Conservation (phyloP, 148 eudicot genomes). For the Rhododendron williamsianum region DNA sequence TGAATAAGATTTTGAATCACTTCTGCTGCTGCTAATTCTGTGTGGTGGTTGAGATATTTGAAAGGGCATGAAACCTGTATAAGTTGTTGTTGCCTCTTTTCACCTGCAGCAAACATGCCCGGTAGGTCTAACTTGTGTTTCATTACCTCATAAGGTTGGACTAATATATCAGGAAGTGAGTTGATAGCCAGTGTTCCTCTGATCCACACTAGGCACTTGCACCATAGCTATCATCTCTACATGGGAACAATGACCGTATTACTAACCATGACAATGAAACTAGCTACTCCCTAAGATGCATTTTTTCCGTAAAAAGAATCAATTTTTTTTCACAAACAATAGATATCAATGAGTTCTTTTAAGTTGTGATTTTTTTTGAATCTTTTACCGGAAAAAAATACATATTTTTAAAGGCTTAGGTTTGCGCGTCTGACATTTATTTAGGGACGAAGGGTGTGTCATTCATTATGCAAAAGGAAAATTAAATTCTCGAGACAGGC, state of each 20-base stretch:
- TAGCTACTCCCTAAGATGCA: background rate
- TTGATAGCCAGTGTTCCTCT: background rate
- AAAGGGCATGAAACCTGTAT: background rate
- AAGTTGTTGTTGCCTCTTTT: background rate
- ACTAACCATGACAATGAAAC: background rate
- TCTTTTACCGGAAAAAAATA: too few species aligned
- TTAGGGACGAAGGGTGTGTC: too few species aligned
- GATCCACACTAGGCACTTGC: background rate
- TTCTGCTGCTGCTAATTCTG: background rate
- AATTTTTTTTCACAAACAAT: too few species aligned
- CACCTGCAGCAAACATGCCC: background rate
- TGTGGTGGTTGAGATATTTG: background rate
- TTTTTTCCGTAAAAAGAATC: too few species aligned
- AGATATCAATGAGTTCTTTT: too few species aligned
- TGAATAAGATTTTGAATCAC: background rate
- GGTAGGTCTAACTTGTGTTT: background rate
- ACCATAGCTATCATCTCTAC: background rate
- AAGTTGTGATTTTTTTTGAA: too few species aligned
- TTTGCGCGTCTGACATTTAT: too few species aligned
- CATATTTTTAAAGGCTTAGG: too few species aligned
- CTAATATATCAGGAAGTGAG: background rate
- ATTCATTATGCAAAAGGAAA: background rate
- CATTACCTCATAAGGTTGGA: background rate
- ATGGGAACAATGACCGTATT: background rate
- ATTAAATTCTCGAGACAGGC: background rate